Conservation (phyloP, 257 asterid genomes). For the Solanum arcanum region DNA sequence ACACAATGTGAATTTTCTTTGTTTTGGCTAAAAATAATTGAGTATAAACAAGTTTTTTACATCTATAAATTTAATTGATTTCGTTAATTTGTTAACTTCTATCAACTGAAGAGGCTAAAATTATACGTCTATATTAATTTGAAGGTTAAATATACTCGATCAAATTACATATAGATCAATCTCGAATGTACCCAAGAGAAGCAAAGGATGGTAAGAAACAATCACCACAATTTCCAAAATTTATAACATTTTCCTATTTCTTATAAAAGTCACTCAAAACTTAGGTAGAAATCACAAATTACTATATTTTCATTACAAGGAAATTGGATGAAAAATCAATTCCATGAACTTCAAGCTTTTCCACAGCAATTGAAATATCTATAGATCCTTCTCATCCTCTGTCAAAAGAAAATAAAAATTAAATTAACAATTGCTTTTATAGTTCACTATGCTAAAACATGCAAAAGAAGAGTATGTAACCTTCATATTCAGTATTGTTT, state of each 20-base stretch:
- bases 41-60: too few relatives aligned
- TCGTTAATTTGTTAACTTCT: neutral
- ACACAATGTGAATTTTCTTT: too few relatives aligned
- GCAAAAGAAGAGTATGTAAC: neutral
- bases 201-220: neutral
- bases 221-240: neutral
- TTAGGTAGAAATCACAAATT: neutral
- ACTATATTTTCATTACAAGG: neutral
- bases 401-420: conserved; percentile 1
- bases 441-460: neutral
- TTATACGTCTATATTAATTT: neutral
- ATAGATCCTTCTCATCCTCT: conserved; percentile 80
- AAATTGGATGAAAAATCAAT: neutral
- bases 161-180: neutral
- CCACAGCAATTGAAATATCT: conserved; percentile 78
- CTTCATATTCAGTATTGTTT: neutral
- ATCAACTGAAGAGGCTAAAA: neutral
- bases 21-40: too few relatives aligned
- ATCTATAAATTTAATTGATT: neutral
- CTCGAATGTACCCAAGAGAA: neutral
- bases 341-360: conserved; percentile 35
- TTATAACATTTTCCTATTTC: neutral
- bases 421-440: neutral
- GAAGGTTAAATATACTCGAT: neutral
- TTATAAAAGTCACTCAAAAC: neutral